Evolutionary conservation across 495 filamentous ascomycete species (phyloP).

Genomic region (Aspergillus heteromorphus): DNA sequence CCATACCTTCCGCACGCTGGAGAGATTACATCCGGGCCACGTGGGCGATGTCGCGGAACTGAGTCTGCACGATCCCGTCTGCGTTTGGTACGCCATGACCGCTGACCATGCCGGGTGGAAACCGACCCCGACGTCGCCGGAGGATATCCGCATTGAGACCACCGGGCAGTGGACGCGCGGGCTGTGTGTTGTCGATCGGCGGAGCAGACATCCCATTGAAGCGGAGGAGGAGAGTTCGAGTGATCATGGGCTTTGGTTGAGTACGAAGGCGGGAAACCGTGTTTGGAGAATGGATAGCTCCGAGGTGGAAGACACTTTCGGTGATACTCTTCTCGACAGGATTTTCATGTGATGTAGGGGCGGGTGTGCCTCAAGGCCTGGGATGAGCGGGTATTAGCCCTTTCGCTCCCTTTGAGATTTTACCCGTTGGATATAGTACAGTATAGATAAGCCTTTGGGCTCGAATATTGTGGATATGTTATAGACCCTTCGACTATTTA

Average conservation of each 20-base stretch:
- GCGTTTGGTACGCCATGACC: slow-evolving; percentile 79
- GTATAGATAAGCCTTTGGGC: too few relatives aligned
- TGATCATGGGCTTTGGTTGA: slow-evolving; percentile 74
- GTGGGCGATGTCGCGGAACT: slow-evolving; percentile 53
- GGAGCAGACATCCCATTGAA: slow-evolving; percentile 56
- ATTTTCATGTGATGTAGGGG: slow-evolving; percentile 38
- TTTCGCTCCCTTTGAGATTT: too few relatives aligned
- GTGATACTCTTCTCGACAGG: slow-evolving; percentile 35
- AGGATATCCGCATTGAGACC: slow-evolving; percentile 84
- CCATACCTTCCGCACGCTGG: slow-evolving; percentile 71
- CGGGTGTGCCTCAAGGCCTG: too few relatives aligned
- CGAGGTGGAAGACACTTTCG: slow-evolving; percentile 39
- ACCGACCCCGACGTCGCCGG: slow-evolving; percentile 35
- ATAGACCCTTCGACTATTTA: too few relatives aligned
- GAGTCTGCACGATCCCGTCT: slow-evolving; percentile 82
- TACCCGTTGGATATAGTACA: too few relatives aligned
- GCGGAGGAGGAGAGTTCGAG: slow-evolving; percentile 49
- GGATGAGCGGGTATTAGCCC: too few relatives aligned
- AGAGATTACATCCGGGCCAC: slow-evolving; percentile 48
- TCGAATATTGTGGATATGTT: too few relatives aligned
- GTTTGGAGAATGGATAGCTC: slow-evolving; percentile 59
- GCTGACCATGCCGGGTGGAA: slow-evolving; percentile 36
- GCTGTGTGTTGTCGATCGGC: slow-evolving; percentile 77
- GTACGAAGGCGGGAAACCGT: slow-evolving; percentile 63
- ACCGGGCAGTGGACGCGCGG: slow-evolving; percentile 91